Conservation (phyloP, 2,329 filamentous ascomycete species). For the Periglandula ipomoeae region DNA sequence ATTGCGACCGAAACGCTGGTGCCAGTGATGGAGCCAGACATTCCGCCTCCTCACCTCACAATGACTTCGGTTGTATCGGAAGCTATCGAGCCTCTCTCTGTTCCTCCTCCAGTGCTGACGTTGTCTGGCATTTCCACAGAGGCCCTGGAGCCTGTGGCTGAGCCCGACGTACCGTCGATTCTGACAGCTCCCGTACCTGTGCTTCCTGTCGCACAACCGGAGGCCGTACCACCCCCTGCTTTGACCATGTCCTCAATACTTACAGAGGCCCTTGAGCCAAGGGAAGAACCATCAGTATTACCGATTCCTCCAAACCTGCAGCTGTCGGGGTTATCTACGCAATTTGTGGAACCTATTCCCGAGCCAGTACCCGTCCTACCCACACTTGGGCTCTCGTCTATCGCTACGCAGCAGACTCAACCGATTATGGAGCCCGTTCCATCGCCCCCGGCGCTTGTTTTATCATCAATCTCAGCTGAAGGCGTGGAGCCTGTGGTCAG, state of each 20-base stretch:
- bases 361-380: slow-evolving; percentile 17
- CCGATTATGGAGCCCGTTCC: slow-evolving; percentile 14
- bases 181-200: slow-evolving; percentile 3
- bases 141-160: slow-evolving; percentile 17
- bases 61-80: slow-evolving; percentile 23
- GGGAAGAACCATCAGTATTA: slow-evolving; percentile 18
- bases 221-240: slow-evolving; percentile 8
- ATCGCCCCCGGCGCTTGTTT: slow-evolving; percentile 19
- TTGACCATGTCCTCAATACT: slow-evolving; percentile 23
- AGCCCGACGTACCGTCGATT: slow-evolving; percentile 12
- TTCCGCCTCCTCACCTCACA: slow-evolving; percentile 15
- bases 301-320: slow-evolving; percentile 17
- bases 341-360: slow-evolving; percentile 27
- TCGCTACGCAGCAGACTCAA: slow-evolving; percentile 23
- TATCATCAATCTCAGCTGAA: slow-evolving; percentile 28
- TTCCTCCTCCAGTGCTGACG: slow-evolving; percentile 8
- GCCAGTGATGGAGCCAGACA: slow-evolving; percentile 18
- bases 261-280: slow-evolving; percentile 25
- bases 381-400: slow-evolving; percentile 20
- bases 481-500: slow-evolving; percentile 26
- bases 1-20: slow-evolving; percentile 26
- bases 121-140: slow-evolving; percentile 19
- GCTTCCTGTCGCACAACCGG: neutral
- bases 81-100: slow-evolving; percentile 15
- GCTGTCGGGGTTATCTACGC: slow-evolving; percentile 25